Percentiles rank a stretch among this genome's conserved stretches.
These are phyloP conservation scores for Amaranthus hypochondriacus DNA, from an alignment of 148 eudicot genomes.

Conservation along the genomic window DNA sequence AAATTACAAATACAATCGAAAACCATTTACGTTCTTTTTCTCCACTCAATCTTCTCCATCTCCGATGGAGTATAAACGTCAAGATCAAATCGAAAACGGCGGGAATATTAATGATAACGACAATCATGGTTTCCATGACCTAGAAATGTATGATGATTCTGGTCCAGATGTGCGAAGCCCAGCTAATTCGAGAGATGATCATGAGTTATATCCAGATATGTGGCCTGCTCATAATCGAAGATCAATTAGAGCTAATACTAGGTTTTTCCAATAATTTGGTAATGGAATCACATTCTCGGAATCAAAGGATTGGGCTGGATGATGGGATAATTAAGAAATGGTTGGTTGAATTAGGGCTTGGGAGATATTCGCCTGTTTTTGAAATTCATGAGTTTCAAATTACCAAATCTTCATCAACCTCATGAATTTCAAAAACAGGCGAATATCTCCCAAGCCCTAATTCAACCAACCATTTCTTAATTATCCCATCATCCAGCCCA, in stretches of 20 bases:
- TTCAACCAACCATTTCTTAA: conserved; percentile 48
- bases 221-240: conserved; percentile 21
- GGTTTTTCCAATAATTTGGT: conserved; percentile 19
- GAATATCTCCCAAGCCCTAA: conserved; percentile 57
- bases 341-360: conserved; percentile 51
- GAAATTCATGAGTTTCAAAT: conserved; percentile 83
- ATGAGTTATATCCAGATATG: neutral
- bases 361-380: conserved; percentile 51
- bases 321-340: conserved; percentile 54
- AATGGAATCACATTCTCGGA: conserved; percentile 13
- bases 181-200: conserved; percentile 15
- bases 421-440: conserved; percentile 64
- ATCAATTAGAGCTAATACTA: conserved; percentile 12
- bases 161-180: conserved; percentile 18
- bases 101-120: no score
- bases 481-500: conserved; percentile 40
- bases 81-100: no score
- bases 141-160: conserved; percentile 13
- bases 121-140: neutral
- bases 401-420: conserved; percentile 84
- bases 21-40: no score
- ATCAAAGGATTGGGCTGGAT: conserved; percentile 19
- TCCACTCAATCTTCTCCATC: no score
- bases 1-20: no score
- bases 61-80: no score